Conservation (phyloP, 768 basidiomycete genomes). For the Pleurotus citrinopileatus region DNA sequence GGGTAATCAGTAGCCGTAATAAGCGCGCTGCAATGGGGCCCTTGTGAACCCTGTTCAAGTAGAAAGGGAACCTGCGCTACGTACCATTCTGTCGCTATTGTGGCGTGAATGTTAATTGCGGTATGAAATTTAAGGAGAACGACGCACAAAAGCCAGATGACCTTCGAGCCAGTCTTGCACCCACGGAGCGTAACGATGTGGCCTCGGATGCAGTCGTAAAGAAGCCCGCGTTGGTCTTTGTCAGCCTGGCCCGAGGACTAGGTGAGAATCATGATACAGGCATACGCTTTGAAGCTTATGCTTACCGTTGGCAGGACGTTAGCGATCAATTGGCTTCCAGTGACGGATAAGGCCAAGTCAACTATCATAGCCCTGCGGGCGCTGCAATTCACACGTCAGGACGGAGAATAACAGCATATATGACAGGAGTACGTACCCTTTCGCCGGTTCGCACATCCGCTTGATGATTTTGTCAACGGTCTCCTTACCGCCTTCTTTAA, state of each 20-base stretch:
- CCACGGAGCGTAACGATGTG: conserved; percentile 89
- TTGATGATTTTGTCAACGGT: conserved; percentile 72
- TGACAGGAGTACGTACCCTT: conserved; percentile 46
- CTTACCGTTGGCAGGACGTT: conserved; percentile 74
- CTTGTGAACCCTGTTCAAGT: conserved; percentile 8
- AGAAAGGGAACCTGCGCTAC: conserved; percentile 4
- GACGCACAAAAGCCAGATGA: conserved; percentile 82
- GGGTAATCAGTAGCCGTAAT: conserved; percentile 54
- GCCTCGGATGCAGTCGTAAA: conserved; percentile 84
- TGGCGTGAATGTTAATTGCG: conserved; percentile 3
- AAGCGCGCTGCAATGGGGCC: conserved; percentile 46
- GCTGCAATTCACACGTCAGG: conserved; percentile 17
- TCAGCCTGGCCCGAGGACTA: conserved; percentile 51
- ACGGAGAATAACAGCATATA: neutral
- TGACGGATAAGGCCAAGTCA: conserved; percentile 78
- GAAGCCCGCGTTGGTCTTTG: conserved; percentile 77
- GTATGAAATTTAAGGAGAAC: neutral
- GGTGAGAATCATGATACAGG: conserved; percentile 11
- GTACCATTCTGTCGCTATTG: conserved; percentile 56
- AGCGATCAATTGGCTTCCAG: conserved; percentile 84
- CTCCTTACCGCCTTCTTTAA: conserved; percentile 81
- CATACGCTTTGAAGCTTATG: conserved; percentile 6
- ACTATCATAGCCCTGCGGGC: conserved; percentile 82
- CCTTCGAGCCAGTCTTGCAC: conserved; percentile 88
- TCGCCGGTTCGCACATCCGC: conserved; percentile 84